Evolutionary conservation across 805 yeast genomes (phyloP).

Genomic region (Alloascoidea hylecoeti): DNA sequence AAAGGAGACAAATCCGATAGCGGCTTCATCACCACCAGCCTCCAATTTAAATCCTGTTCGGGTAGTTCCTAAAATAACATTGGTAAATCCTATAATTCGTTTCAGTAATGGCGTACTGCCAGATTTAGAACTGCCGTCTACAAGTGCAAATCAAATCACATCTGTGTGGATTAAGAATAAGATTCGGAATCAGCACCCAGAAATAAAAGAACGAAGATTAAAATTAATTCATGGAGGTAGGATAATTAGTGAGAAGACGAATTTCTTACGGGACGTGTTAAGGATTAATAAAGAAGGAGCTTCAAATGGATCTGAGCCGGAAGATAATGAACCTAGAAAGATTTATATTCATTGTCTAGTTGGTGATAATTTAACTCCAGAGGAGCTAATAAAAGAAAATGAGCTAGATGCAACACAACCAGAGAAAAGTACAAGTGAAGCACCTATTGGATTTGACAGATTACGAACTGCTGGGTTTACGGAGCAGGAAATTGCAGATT

Average conservation of each 20-base stretch:
- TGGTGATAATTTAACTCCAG: conserved; percentile 45
- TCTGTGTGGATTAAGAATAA: conserved; percentile 25
- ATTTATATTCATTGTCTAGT: conserved; percentile 71
- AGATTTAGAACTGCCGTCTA: not conserved
- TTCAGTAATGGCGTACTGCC: not conserved
- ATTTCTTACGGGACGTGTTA: conserved; percentile 35
- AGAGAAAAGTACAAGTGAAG: conserved; percentile 39
- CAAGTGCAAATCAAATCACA: conserved; percentile 11
- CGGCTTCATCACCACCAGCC: too few relatives aligned
- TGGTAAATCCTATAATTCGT: not conserved
- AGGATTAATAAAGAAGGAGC: conserved; percentile 9
- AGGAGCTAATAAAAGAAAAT: conserved; percentile 46
- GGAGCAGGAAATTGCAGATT: conserved; percentile 56
- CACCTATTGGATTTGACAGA: conserved; percentile 76
- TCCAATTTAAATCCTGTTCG: too few relatives aligned
- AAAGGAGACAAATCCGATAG: too few relatives aligned
- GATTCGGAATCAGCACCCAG: conserved; percentile 23
- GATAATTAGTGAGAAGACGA: conserved; percentile 41
- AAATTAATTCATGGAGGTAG: conserved; percentile 59
- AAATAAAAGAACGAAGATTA: conserved; percentile 31
- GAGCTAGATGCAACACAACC: conserved; percentile 38
- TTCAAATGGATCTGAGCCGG: conserved; percentile 8
- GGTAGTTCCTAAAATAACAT: not conserved
- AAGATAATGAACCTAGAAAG: conserved; percentile 11
- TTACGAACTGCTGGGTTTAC: conserved; percentile 73